A percentile compares a stretch with the other conserved stretches of the same genome.
Evolutionary conservation across 2,329 filamentous ascomycete genomes (phyloP).

Genomic region (Cladosporium sp.): DNA sequence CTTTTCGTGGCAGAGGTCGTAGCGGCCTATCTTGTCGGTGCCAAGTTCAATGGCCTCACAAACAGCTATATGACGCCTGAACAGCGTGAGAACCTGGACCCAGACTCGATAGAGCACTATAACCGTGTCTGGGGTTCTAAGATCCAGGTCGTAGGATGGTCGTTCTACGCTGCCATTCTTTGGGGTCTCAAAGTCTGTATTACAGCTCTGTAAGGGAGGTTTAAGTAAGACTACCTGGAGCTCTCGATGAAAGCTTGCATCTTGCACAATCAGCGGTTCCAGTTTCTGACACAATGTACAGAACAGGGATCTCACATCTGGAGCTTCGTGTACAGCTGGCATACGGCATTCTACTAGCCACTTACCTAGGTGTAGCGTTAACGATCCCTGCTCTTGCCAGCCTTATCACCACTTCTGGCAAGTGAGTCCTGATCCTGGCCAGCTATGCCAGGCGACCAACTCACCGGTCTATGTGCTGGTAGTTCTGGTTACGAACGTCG

Average conservation of each 20-base stretch:
- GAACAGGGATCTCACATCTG: constrained; percentile 1
- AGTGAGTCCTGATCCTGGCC: neutral
- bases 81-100: neutral
- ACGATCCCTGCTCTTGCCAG: constrained; percentile 10
- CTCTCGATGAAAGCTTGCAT: neutral
- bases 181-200: constrained; percentile 16
- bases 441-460: constrained; percentile 6
- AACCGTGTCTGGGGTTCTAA: constrained; percentile 9
- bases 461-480: constrained; percentile 1
- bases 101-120: constrained; percentile 4
- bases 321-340: neutral
- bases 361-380: neutral
- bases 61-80: constrained; percentile 15
- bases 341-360: neutral
- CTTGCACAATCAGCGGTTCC: neutral
- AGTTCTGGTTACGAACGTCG: neutral
- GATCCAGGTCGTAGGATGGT: constrained; percentile 9
- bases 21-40: constrained; percentile 3
- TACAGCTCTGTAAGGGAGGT: neutral
- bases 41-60: constrained; percentile 5
- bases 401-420: constrained; percentile 12
- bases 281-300: neutral
- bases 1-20: constrained; percentile 6
- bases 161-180: constrained; percentile 11
- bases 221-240: neutral